Evolutionary conservation across 441 rosid genomes (phyloP).

Genomic region (Populus hybrid): DNA sequence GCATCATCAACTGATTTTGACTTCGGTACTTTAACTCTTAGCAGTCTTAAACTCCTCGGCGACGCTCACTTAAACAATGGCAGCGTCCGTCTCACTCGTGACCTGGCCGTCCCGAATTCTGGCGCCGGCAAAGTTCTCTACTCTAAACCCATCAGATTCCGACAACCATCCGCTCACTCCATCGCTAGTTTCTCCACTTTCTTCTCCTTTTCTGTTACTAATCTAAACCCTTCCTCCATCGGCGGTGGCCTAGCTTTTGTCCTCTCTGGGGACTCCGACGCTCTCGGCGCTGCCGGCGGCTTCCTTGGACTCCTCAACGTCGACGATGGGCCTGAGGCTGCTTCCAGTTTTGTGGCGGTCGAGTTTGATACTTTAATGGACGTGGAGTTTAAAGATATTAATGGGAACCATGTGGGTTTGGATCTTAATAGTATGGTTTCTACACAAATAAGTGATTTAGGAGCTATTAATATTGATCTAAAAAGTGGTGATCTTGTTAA

Average conservation of each 20-base stretch:
- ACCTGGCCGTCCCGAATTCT: constrained; percentile 77
- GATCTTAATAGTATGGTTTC: constrained; percentile 86
- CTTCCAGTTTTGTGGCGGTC: constrained; percentile 68
- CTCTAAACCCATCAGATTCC: constrained; percentile 73
- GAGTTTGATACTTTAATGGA: constrained; percentile 95
- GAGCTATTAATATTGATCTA: constrained; percentile 63
- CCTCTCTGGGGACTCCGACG: constrained; percentile 59
- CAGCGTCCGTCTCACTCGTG: constrained; percentile 78
- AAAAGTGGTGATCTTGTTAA: constrained; percentile 84
- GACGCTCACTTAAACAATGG: constrained; percentile 87
- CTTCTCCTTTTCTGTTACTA: constrained; percentile 74
- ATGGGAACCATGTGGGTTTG: constrained; percentile 92
- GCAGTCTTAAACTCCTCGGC: constrained; percentile 72
- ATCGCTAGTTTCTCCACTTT: constrained; percentile 74
- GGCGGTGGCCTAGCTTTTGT: constrained; percentile 98
- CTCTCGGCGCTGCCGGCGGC: constrained; percentile 73
- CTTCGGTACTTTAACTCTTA: constrained; percentile 69
- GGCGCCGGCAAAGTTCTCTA: constrained; percentile 78
- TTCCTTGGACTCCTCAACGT: constrained; percentile 57
- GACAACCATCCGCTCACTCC: constrained; percentile 43
- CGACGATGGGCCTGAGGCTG: constrained; percentile 32
- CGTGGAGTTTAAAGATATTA: constrained; percentile 70
- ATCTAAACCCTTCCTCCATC: constrained; percentile 84
- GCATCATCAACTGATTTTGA: constrained; percentile 60
- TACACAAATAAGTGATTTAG: constrained; percentile 58